Conservation (phyloP, 2,329 filamentous ascomycete genomes). For the Calonectria naviculata region DNA sequence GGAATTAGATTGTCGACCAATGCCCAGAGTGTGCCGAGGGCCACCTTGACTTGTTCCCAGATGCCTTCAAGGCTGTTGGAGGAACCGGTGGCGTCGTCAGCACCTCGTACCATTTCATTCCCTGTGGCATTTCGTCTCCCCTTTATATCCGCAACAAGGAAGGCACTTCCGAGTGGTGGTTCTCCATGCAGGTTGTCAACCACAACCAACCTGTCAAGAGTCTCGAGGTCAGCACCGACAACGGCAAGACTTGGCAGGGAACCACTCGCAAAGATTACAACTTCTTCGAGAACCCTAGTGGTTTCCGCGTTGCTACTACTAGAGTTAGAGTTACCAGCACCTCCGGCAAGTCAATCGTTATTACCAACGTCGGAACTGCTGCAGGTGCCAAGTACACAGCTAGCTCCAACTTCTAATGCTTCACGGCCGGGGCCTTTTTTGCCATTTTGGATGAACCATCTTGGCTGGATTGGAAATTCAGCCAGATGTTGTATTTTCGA, state of each 20-base stretch:
- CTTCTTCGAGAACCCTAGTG: constrained; percentile 70
- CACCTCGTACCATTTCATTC: constrained; percentile 49
- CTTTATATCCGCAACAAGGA: constrained; percentile 56
- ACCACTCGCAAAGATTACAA: constrained; percentile 67
- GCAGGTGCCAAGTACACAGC: constrained; percentile 43
- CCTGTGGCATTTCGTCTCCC: constrained; percentile 55
- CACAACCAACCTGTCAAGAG: constrained; percentile 65
- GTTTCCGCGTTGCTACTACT: constrained; percentile 65
- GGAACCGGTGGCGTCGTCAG: constrained; percentile 49
- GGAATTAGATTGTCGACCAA: constrained; percentile 53
- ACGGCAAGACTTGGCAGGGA: constrained; percentile 68
- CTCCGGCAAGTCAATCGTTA: constrained; percentile 61
- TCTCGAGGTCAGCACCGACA: constrained; percentile 71
- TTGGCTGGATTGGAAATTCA: too few species aligned
- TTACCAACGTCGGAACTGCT: constrained; percentile 61
- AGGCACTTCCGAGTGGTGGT: constrained; percentile 55
- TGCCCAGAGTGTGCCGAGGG: constrained; percentile 53
- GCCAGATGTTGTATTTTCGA: too few species aligned
- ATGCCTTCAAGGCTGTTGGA: constrained; percentile 53
- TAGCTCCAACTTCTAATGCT: constrained; percentile 44
- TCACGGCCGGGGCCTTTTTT: too few species aligned
- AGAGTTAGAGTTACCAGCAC: constrained; percentile 66
- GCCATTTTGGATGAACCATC: too few species aligned
- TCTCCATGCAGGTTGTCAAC: constrained; percentile 69
- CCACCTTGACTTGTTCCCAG: constrained; percentile 58